Base-by-base conservation (phyloP, 75 land plant genomes). In the Pinus tabuliformis region DNA sequence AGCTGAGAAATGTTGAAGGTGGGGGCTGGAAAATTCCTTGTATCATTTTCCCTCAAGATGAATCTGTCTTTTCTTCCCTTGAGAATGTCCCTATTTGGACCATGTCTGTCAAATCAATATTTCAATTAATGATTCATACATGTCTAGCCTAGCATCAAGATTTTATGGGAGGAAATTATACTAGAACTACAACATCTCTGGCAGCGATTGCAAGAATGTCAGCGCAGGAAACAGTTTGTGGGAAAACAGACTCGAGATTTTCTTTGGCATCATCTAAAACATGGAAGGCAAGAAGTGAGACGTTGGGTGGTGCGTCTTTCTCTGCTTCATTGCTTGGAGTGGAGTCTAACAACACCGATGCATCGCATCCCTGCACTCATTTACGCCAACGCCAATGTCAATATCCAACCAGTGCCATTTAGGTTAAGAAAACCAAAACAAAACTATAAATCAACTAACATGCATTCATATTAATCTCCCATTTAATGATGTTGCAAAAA, bases 261-360 rank as follows among this genome's bases (percentile, higher is more conserved):
- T 59, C 12, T 65, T 90, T 90, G 2, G 87, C 85, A 20, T 80
- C 65, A 20, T 90, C 89, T 28, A 90, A 81, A 13, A 87, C 87
- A 30, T 90, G 76, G 73, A 84, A 87, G 20, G 86, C 75, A 42
- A 78, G 57, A 1, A 87, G 58, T 9, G 91, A 87, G 57, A 85
- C 54, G 65, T 85, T 90, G 68, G 89, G 89, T 42, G 83, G 79
- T 1, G 85, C 89, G 74, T 81, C 81, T 75, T 90, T 90, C 78
- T 88, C 90, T 42, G 87, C 87, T 42, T 72, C 21, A 75, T 80
- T 80, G 8, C 30, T 62, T 0, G 76, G 56, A 0, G 82, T 79
- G 0, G 82, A 82, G 78, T 85, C 85, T 57, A 85, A 59, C 64
- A 88, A 58, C 13, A 88, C 66, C 18, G 87, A 85, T 6, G 77